Base-by-base conservation (phyloP, 2,329 filamentous ascomycete genomes). In the Metarhizium rileyi region DNA sequence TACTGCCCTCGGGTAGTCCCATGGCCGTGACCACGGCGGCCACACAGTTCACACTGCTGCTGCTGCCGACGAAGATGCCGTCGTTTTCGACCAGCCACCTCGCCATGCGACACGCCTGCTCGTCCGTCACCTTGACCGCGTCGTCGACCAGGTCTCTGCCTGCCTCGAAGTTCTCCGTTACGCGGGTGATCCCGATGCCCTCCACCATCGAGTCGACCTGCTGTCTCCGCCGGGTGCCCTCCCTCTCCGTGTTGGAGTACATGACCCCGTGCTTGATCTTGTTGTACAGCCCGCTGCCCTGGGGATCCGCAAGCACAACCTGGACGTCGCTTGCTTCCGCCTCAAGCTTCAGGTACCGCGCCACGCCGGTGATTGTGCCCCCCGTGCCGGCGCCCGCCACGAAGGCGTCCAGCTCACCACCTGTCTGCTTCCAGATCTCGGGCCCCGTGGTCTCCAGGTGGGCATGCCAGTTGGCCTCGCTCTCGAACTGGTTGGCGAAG, bases 151-250 rank as follows among this genome's bases (percentile, higher is more conserved):
- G 69, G 61, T 91, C 84, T 56, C 88, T 76, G 0, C 91, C 93
- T 26, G 83, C 84, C 63, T 95, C 87, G 56, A 98, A 93, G 66
- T 97, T 98, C 48, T 82, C 79, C 1, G 93, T 98, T n/a, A 95
- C 76, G 2, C 93, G 83, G 64, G 95, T 98, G 66, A 97, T 87
- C 1, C 93, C 93, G 55, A 98, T 88, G 1, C 93, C 93, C 69
- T 98, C 94, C 26, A 98, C 89, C 55, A 98, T 88, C 4, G 86
- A 90, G 70, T 98, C 94, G 47, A 98, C 89, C 68, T 98, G 94
- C 59, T 87, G 83, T 52, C 93, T 77, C 45, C 94, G 78, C 14
- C 93, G 76, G 12, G 91, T 97, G 4, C 93, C 93, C 73, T 98
- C 93, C 55, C 78, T 80, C 70, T 98, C 93, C 27, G 87, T 94